Base-by-base conservation (phyloP, 306 rosid species). In the Cicer chorassanicum region DNA sequence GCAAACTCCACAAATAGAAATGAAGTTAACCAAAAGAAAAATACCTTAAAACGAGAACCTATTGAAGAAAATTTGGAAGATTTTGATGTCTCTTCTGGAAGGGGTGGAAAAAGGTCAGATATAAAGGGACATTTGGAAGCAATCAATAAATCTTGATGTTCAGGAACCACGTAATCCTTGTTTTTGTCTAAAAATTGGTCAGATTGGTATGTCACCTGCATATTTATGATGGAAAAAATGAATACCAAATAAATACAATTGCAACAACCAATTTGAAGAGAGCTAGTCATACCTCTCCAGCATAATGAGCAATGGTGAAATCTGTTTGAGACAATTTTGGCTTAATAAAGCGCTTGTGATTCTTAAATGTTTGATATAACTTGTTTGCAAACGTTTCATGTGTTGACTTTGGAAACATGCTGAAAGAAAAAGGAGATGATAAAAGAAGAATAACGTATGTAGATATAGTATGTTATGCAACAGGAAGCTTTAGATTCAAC, bases 321-420 rank as follows among this genome's bases (percentile, higher is more conserved):
- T 92, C 93, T 0, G 99, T 90, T 68, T 95, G 93, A 83, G 99
- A 95, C 80, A 95, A 88, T 82, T 95, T 95, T 65, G 99, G 99
- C 88, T 95, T 95, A 84, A 92, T 71, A 74, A 95, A 95, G 78
- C 99, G 98, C 85, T 89, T 95, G 86, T 95, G 87, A 51, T 2
- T 54, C 84, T 85, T 92, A 83, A 95, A 95, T 80, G 96, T 90
- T 76, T 95, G 98, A 85, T 95, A 95, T 70, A 95, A 93, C 84
- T 89, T 95, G 87, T 95, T 95, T 53, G 98, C 85, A 83, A 95
- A 95, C 19, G 98, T 95, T 88, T 95, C 99, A 73, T 95, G 97
- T 24, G 99, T 95, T 68, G 98, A 95, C 87, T 95, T 95, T 16
- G 99, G 99, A 85, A 95, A 95, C 99, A 95, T 95, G 86, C 99